Evolutionary conservation across 345 rosid species (phyloP).

Genomic region (Jatropha curcas): DNA sequence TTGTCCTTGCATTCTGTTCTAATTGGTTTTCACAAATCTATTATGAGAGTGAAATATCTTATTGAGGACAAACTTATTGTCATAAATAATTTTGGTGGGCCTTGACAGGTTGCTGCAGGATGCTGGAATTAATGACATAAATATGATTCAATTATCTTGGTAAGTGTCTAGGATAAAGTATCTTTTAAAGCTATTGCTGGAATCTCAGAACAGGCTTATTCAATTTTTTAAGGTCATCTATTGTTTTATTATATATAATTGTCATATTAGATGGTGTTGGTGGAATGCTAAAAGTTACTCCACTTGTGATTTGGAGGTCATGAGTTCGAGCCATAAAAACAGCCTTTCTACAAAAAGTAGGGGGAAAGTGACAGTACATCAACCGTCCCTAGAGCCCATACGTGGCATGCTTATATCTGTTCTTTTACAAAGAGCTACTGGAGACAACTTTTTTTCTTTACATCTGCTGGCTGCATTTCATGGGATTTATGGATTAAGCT

Average conservation of each 20-base stretch:
- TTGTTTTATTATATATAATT: neutral
- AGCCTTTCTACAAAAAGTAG: no score
- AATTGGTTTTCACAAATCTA: neutral
- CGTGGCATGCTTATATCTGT: no score
- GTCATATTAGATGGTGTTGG: neutral
- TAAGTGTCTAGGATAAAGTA: conserved; percentile 28
- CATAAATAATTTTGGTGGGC: neutral
- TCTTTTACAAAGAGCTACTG: neutral
- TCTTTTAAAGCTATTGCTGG: conserved; percentile 5
- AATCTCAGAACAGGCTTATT: neutral
- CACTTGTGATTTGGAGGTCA: no score
- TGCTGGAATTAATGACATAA: conserved; percentile 65
- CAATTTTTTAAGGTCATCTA: neutral
- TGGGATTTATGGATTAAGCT: conserved; percentile 5
- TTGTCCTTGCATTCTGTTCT: neutral
- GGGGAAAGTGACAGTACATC: no score
- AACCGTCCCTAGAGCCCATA: no score
- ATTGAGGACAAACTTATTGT: neutral
- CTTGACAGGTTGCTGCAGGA: conserved; percentile 75
- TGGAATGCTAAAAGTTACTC: no score
- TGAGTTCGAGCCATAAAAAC: no score
- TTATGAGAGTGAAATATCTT: neutral
- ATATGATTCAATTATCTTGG: conserved; percentile 83
- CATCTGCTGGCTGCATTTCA: neutral
- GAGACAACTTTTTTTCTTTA: neutral